These are phyloP conservation scores for Aspergillus wentii DNA, from an alignment of 495 filamentous ascomycete genomes.

Conservation along the genomic window DNA sequence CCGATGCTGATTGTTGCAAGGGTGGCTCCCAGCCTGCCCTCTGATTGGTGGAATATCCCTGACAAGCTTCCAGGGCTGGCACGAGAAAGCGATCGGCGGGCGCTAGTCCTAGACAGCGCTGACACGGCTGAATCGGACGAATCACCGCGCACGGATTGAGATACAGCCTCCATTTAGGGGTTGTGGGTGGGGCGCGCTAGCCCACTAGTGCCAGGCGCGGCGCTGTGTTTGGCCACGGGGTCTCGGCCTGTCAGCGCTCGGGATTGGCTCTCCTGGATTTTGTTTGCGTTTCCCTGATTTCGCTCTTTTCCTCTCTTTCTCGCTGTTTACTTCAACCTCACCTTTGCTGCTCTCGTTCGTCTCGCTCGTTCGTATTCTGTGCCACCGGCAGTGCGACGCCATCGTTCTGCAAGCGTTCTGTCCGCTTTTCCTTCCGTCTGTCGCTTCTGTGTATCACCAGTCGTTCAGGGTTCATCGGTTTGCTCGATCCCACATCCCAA, in stretches of 20 bases:
- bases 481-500: too few species aligned
- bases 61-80: conserved; percentile 18
- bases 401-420: too few species aligned
- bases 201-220: too few species aligned
- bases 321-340: not conserved
- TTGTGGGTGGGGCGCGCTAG: too few species aligned
- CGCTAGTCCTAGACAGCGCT: conserved; percentile 14
- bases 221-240: too few species aligned
- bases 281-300: too few species aligned
- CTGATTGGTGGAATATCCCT: conserved; percentile 5
- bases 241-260: conserved; percentile 9
- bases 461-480: too few species aligned
- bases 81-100: conserved; percentile 19
- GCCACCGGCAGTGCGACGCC: too few species aligned
- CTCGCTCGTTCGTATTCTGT: too few species aligned
- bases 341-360: not conserved
- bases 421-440: too few species aligned
- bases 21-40: not conserved
- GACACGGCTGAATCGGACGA: conserved; percentile 10
- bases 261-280: not conserved
- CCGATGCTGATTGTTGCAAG: conserved; percentile 6
- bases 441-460: too few species aligned
- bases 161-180: not conserved
- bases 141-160: too few species aligned
- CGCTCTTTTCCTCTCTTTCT: conserved; percentile 20